These are phyloP conservation scores for Saccharomycopsis babjevae DNA, from an alignment of 805 yeast genomes.

Conservation along the genomic window DNA sequence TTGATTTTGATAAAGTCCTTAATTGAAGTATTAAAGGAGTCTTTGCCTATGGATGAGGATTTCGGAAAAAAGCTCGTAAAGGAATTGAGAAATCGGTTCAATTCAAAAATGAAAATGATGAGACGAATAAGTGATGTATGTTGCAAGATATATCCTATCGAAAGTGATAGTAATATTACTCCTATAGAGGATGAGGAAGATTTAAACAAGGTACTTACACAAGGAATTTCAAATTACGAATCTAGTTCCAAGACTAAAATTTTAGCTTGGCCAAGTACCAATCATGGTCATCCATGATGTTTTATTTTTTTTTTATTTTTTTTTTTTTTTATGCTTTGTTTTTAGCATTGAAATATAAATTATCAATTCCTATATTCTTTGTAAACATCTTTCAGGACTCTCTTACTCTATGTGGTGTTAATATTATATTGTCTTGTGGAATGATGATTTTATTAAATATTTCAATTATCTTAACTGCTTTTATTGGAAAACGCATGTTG, in stretches of 20 bases:
- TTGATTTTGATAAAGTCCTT: slow-evolving; percentile 35
- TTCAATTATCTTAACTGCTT: too few relatives aligned
- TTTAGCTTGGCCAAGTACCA: slow-evolving; percentile 57
- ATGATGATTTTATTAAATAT: too few relatives aligned
- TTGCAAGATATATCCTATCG: slow-evolving; percentile 18
- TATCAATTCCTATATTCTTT: too few relatives aligned
- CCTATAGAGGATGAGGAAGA: slow-evolving; percentile 18
- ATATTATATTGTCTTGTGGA: too few relatives aligned
- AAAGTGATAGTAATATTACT: slow-evolving; percentile 18
- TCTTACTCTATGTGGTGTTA: too few relatives aligned
- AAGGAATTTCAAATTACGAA: slow-evolving; percentile 14
- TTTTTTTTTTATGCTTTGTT: neutral
- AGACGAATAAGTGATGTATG: slow-evolving; percentile 17
- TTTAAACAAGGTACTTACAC: slow-evolving; percentile 15
- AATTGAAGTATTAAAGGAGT: slow-evolving; percentile 32
- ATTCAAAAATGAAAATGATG: slow-evolving; percentile 23
- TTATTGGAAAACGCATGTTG: too few relatives aligned
- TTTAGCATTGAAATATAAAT: too few relatives aligned
- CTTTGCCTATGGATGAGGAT: slow-evolving; percentile 41
- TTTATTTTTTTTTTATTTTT: neutral
- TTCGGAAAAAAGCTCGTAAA: slow-evolving; percentile 38
- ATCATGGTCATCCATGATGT: slow-evolving; percentile 48
- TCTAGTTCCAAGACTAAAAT: slow-evolving; percentile 26
- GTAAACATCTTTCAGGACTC: too few relatives aligned
- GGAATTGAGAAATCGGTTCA: slow-evolving; percentile 23